These are phyloP conservation scores for Amesomyces nigricolor DNA, from an alignment of 2,329 filamentous ascomycete genomes.

Conservation along the genomic window DNA sequence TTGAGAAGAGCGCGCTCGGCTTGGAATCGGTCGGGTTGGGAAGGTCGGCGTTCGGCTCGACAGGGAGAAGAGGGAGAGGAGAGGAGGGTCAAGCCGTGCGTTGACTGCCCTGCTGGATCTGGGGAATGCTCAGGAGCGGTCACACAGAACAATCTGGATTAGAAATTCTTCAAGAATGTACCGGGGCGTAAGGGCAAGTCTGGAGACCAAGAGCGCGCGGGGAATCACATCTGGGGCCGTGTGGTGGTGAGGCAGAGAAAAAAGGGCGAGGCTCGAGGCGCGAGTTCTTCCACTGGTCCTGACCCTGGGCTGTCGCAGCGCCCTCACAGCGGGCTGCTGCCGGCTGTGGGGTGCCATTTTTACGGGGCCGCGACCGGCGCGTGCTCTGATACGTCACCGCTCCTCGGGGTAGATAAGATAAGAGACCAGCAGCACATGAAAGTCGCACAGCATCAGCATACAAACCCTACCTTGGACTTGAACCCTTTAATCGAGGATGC, in stretches of 20 bases:
- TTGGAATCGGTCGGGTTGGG: slow-evolving; percentile 1
- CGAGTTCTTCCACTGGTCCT: neutral
- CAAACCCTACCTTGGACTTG: neutral
- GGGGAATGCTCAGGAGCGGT: neutral
- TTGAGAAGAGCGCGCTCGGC: neutral
- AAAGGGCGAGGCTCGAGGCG: slow-evolving; percentile 10
- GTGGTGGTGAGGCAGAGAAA: slow-evolving; percentile 14
- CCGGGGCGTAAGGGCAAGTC: slow-evolving; percentile 10
- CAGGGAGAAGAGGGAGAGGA: slow-evolving; percentile 15
- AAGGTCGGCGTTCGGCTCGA: neutral
- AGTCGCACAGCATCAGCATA: neutral
- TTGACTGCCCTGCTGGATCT: neutral
- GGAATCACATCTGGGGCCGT: neutral
- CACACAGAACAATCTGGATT: slow-evolving; percentile 2
- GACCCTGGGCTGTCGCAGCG: slow-evolving; percentile 6
- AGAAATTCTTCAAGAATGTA: neutral
- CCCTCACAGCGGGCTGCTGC: slow-evolving; percentile 14
- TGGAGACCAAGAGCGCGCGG: neutral
- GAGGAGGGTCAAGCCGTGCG: neutral
- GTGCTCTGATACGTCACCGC: slow-evolving; percentile 25
- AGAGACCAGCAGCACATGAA: slow-evolving; percentile 6
- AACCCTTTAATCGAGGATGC: no score
- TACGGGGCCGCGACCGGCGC: slow-evolving; percentile 7
- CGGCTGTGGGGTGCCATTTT: slow-evolving; percentile 12
- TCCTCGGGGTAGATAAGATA: slow-evolving; percentile 23